Conservation (phyloP, 1,139 yeast species). For the Diutina neorugosa region DNA sequence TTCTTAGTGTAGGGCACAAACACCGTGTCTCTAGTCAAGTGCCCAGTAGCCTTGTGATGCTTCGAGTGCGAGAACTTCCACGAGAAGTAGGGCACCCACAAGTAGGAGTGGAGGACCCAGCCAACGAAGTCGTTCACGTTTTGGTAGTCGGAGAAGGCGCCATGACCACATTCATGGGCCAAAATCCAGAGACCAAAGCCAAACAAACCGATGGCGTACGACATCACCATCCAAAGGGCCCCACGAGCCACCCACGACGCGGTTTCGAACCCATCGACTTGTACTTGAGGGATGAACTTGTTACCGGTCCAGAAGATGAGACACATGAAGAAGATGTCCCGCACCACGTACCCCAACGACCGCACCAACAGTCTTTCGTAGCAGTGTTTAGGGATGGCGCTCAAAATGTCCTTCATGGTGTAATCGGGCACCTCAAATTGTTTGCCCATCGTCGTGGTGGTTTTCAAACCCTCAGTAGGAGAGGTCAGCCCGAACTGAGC, state of each 20-base stretch:
- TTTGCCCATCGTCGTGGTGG: conserved; percentile 50
- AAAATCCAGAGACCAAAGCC: conserved; percentile 78
- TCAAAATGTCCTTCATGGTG: conserved; percentile 60
- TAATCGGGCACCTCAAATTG: conserved; percentile 62
- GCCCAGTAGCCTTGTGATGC: conserved; percentile 85
- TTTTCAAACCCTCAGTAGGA: neutral
- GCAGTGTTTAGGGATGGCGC: conserved; percentile 66
- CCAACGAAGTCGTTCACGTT: conserved; percentile 65
- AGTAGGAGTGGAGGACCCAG: conserved; percentile 70
- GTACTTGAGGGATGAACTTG: conserved; percentile 22
- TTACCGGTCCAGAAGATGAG: conserved; percentile 42
- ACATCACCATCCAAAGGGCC: conserved; percentile 26
- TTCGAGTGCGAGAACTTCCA: conserved; percentile 78
- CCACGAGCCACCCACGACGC: conserved; percentile 17
- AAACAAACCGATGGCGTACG: conserved; percentile 46
- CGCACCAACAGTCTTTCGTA: conserved; percentile 49
- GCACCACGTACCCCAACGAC: conserved; percentile 50
- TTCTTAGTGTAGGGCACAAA: conserved; percentile 63
- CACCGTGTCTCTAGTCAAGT: conserved; percentile 71
- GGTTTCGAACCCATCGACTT: conserved; percentile 14
- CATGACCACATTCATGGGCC: conserved; percentile 89
- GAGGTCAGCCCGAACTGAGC: neutral
- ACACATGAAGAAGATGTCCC: conserved; percentile 47
- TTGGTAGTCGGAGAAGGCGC: conserved; percentile 65
- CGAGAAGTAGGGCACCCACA: conserved; percentile 74